Base-by-base conservation (phyloP, 1,284 basidiomycete species). In the Apiotrichum gracile region DNA sequence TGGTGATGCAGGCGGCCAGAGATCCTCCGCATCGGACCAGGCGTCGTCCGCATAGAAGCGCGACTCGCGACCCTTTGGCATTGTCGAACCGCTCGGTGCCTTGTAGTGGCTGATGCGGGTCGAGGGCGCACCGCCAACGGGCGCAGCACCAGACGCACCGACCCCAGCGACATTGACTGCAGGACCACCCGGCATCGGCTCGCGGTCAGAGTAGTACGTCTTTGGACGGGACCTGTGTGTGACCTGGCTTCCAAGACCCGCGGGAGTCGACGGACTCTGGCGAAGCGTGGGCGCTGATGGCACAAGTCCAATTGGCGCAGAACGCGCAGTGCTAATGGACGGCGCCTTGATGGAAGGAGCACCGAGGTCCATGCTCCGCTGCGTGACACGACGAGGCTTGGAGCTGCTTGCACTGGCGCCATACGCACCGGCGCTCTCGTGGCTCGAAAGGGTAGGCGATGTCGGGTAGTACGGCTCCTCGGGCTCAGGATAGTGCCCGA, bases 181-280 rank as follows among this genome's bases (percentile, higher is more conserved):
- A 16, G 24, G 52, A 45, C 25, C 8, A 9, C 24, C 12, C 16
- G 27, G 53, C 47, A 22, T 43, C 41, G 51, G 27, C 22, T 46
- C 51, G 7, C 47, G 38, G 14, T 46, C 40, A 0, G 62, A 49
- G 57, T 68, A 69, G 19, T 73, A 69, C 16, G 71, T 72, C 17
- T 60, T 50, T 5, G 71, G 71, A 26, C 71, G 60, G 17, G 52
- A 52, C 17, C 38, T 21, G 39, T 54, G 50, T 10, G 51, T 49
- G 5, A 47, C 48, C 49, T 47, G 51, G 42, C 49, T 62, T 7
- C 59, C 59, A 12, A 69, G 59, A 40, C 65, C 64, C 12, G 68
- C 68, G 13, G 70, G 70, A 5, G 70, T 67, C 12, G 68, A 70
- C 5, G 70, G 70, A 54, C 65, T 68, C n/a, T 64, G 64, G 45